Percentiles rank a stretch among this genome's conserved stretches.
Evolutionary conservation across 352 stramenopile species (phyloP).

Genomic region (Nothophytophthora sp.): DNA sequence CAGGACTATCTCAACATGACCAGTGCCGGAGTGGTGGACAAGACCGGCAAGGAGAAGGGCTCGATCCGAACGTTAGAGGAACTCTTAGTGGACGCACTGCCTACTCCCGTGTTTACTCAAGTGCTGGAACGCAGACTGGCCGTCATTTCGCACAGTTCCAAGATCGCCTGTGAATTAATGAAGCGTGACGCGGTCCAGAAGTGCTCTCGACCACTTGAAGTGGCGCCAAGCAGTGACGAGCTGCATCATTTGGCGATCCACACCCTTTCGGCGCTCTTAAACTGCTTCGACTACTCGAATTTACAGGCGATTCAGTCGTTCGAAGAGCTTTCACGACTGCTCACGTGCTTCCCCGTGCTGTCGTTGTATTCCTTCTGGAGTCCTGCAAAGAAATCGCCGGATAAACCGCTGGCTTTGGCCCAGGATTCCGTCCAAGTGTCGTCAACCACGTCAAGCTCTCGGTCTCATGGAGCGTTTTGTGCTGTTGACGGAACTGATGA

Average conservation of each 20-base stretch:
- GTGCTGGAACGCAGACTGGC: constrained; percentile 78
- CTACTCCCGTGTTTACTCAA: constrained; percentile 77
- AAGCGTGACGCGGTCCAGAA: constrained; percentile 48
- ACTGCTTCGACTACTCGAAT: constrained; percentile 71
- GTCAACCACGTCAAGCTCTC: constrained; percentile 50
- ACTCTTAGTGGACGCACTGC: constrained; percentile 74
- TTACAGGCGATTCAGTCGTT: constrained; percentile 58
- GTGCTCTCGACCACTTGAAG: constrained; percentile 33
- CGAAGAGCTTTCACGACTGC: constrained; percentile 73
- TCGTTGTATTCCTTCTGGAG: constrained; percentile 89
- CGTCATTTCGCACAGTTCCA: constrained; percentile 81
- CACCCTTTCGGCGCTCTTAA: constrained; percentile 67
- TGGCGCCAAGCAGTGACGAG: constrained; percentile 46
- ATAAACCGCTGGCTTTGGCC: constrained; percentile 47
- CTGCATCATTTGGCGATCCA: constrained; percentile 86
- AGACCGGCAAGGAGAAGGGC: constrained; percentile 68
- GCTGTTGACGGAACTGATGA: constrained; percentile 55
- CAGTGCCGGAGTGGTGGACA: constrained; percentile 77
- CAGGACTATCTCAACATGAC: constrained; percentile 82
- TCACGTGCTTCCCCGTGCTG: constrained; percentile 73
- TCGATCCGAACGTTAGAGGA: constrained; percentile 80
- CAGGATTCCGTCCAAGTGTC: constrained; percentile 56
- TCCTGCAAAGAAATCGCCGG: constrained; percentile 56
- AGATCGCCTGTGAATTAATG: constrained; percentile 62
- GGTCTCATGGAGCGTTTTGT: constrained; percentile 42